Conservation (phyloP, 2,329 filamentous ascomycete genomes). For the Penicillium crustosum region DNA sequence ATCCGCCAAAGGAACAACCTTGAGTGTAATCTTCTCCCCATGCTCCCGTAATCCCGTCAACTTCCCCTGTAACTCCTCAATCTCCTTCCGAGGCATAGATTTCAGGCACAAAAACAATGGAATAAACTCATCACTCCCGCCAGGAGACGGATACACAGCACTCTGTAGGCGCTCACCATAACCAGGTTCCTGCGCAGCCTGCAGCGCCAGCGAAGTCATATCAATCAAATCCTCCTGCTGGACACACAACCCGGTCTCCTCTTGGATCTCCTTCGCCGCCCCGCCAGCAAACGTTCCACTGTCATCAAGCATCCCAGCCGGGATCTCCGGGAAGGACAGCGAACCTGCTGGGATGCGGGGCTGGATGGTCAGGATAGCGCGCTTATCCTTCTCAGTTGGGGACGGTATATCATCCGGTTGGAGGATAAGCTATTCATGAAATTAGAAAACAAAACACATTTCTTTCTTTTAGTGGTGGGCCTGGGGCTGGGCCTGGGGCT, state of each 20-base stretch:
- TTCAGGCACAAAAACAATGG: constrained; percentile 58
- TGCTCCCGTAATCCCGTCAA: constrained; percentile 56
- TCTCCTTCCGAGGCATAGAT: constrained; percentile 47
- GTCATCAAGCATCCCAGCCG: constrained; percentile 62
- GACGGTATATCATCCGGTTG: constrained; percentile 51
- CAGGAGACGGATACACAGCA: constrained; percentile 55
- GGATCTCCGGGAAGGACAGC: constrained; percentile 56
- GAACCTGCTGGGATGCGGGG: constrained; percentile 58
- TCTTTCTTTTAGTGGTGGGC: neutral
- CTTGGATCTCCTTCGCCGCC: constrained; percentile 58
- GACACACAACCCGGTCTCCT: constrained; percentile 58
- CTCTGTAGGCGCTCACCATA: constrained; percentile 45
- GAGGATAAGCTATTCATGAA: constrained; percentile 50
- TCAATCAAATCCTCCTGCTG: constrained; percentile 52
- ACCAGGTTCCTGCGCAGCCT: constrained; percentile 16
- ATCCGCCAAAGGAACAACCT: constrained; percentile 52
- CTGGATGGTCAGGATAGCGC: constrained; percentile 57
- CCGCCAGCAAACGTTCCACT: constrained; percentile 54
- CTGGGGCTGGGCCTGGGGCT: no score
- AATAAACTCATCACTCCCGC: constrained; percentile 61
- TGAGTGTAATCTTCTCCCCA: constrained; percentile 60
- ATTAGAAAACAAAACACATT: neutral
- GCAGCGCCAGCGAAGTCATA: constrained; percentile 53
- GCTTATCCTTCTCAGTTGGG: constrained; percentile 44
- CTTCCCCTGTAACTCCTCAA: constrained; percentile 53